Percentiles rank a stretch among this genome's conserved stretches.
Conservation (phyloP, 495 filamentous ascomycete species). For the Talaromyces wortmannii region DNA sequence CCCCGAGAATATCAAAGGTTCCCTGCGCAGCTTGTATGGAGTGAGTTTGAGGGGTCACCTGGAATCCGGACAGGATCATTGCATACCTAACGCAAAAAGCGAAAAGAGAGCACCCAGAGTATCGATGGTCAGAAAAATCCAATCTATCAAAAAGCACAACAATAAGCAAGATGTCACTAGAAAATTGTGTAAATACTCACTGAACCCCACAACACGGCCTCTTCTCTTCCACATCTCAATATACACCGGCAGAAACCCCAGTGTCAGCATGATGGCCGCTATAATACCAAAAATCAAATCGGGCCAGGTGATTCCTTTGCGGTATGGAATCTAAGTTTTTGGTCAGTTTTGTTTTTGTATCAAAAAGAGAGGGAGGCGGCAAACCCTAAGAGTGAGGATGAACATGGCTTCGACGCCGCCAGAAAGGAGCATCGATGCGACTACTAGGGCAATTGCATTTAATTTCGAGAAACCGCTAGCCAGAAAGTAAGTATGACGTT, state of each 20-base stretch:
- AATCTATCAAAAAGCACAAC: conserved; percentile 26
- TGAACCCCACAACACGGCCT: conserved; percentile 64
- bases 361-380: conserved; percentile 3
- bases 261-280: conserved; percentile 51
- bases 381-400: conserved; percentile 55
- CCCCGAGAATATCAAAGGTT: conserved; percentile 63
- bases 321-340: conserved; percentile 41
- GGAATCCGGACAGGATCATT: background rate
- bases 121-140: conserved; percentile 63
- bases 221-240: conserved; percentile 64
- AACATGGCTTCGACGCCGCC: conserved; percentile 54
- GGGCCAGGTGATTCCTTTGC: conserved; percentile 46
- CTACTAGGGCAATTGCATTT: conserved; percentile 39
- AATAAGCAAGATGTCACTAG: background rate
- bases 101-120: conserved; percentile 70
- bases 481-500: background rate
- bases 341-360: conserved; percentile 3
- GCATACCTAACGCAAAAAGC: conserved; percentile 57
- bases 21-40: conserved; percentile 51
- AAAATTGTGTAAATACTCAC: conserved; percentile 24
- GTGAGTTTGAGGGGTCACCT: conserved; percentile 3
- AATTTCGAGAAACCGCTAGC: conserved; percentile 41
- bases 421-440: conserved; percentile 36
- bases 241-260: conserved; percentile 63
- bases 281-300: conserved; percentile 54